These are phyloP conservation scores for Diophrys appendiculata DNA, from an alignment of 73 alveolate genomes.

Conservation along the genomic window DNA sequence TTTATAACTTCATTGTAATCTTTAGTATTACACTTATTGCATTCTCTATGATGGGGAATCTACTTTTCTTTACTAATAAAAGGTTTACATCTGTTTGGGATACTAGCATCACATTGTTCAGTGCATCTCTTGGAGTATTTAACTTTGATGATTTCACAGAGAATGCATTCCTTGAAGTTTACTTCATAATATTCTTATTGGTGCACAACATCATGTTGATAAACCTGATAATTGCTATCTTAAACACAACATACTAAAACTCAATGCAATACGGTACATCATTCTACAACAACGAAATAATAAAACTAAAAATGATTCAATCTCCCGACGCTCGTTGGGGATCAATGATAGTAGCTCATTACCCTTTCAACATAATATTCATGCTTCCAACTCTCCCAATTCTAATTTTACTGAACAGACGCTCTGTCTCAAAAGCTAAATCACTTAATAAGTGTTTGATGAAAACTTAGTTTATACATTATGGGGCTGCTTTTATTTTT, in stretches of 20 bases:
- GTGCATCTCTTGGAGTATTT: slow-evolving; percentile 2
- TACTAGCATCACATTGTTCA: not conserved
- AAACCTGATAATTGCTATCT: slow-evolving; percentile 5
- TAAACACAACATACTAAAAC: not conserved
- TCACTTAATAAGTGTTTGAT: not conserved
- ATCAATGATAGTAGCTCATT: not conserved
- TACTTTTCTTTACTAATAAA: not conserved
- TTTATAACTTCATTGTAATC: not conserved
- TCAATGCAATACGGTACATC: not conserved
- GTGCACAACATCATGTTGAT: not conserved
- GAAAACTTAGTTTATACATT: not conserved
- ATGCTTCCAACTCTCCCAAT: not conserved
- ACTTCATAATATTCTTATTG: not conserved
- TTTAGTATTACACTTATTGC: not conserved
- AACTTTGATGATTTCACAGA: not conserved
- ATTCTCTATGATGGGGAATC: slow-evolving; percentile 3
- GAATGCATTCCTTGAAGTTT: not conserved
- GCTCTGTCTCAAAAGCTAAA: not conserved
- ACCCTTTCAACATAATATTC: not conserved
- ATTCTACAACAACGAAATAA: not conserved
- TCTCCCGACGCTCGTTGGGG: not conserved
- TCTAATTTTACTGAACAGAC: not conserved
- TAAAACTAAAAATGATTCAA: not conserved
- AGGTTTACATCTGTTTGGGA: not conserved
- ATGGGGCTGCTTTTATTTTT: not conserved